Conservation (phyloP, 495 filamentous ascomycete species). For the Aspergillus bertholletiae region DNA sequence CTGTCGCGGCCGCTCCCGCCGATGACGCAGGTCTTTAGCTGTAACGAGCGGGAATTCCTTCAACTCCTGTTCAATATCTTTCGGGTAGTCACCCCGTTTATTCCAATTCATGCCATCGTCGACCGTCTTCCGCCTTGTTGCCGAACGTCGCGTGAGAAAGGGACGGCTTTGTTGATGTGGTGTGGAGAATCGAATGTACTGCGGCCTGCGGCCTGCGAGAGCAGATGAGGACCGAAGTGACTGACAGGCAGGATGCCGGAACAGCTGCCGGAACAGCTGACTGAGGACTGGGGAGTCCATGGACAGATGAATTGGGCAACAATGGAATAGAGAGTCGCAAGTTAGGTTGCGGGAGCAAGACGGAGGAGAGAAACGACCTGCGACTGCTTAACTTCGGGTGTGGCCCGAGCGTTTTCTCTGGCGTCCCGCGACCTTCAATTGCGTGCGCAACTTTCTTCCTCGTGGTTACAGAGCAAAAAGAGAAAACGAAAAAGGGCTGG, state of each 20-base stretch:
- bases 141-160: slow-evolving; percentile 36
- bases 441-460: not conserved
- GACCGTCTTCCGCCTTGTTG: slow-evolving; percentile 27
- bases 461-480: no score
- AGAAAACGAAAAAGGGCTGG: no score
- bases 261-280: slow-evolving; percentile 79
- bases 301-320: not conserved
- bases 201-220: slow-evolving; percentile 11
- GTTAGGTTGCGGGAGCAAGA: no score
- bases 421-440: not conserved
- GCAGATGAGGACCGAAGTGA: slow-evolving; percentile 38
- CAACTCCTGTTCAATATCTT: slow-evolving; percentile 77
- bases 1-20: slow-evolving; percentile 72
- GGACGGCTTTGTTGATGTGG: slow-evolving; percentile 36
- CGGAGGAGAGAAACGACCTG: slow-evolving; percentile 5
- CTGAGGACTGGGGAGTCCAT: slow-evolving; percentile 85
- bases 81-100: slow-evolving; percentile 68
- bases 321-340: not conserved
- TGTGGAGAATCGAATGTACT: slow-evolving; percentile 19
- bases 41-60: slow-evolving; percentile 78
- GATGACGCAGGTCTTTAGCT: slow-evolving; percentile 64
- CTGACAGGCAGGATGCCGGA: slow-evolving; percentile 65
- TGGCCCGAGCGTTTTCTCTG: slow-evolving; percentile 31
- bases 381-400: slow-evolving; percentile 17
- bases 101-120: slow-evolving; percentile 60